Evolutionary conservation across 208 protist genomes (phyloP).

Genomic region (Strigomonas culicis): DNA sequence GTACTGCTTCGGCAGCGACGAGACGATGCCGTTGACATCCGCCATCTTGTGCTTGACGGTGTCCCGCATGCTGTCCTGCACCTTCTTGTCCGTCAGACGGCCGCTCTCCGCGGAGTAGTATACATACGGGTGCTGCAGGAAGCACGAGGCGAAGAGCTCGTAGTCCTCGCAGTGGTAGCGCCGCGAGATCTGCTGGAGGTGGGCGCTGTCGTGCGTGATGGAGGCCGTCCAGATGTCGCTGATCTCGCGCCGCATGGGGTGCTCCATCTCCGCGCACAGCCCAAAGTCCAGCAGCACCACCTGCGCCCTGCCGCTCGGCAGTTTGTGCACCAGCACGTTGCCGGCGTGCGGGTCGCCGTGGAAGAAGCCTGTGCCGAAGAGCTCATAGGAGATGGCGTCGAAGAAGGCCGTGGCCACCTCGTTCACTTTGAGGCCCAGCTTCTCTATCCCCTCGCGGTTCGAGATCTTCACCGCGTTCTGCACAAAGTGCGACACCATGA

Average conservation of each 20-base stretch:
- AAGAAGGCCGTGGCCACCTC: constrained; percentile 69
- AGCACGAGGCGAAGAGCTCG: constrained; percentile 79
- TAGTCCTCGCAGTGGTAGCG: constrained; percentile 72
- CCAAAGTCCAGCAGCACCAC: constrained; percentile 95
- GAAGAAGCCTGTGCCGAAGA: constrained; percentile 94
- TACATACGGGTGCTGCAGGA: constrained; percentile 84
- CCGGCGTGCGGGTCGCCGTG: constrained; percentile 94
- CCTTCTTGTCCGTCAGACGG: constrained; percentile 29
- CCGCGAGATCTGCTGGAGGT: constrained; percentile 35
- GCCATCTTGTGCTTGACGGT: constrained; percentile 71
- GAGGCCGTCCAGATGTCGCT: constrained; percentile 73
- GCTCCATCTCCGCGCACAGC: constrained; percentile 87
- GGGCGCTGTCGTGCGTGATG: constrained; percentile 61
- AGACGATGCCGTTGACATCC: constrained; percentile 76
- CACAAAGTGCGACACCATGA: constrained; percentile 75
- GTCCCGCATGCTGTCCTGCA: constrained; percentile 61
- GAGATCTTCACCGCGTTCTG: constrained; percentile 70
- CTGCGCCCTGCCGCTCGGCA: constrained; percentile 53
- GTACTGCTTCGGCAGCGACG: constrained; percentile 78
- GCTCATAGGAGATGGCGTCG: constrained; percentile 90
- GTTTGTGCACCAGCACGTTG: constrained; percentile 89
- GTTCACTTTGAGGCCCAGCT: constrained; percentile 43
- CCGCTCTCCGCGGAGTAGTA: constrained; percentile 30
- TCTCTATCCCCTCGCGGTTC: constrained; percentile 55
- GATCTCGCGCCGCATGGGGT: constrained; percentile 46